Conservation (phyloP, 2,329 filamentous ascomycete genomes). For the Aspergillus awamori region DNA sequence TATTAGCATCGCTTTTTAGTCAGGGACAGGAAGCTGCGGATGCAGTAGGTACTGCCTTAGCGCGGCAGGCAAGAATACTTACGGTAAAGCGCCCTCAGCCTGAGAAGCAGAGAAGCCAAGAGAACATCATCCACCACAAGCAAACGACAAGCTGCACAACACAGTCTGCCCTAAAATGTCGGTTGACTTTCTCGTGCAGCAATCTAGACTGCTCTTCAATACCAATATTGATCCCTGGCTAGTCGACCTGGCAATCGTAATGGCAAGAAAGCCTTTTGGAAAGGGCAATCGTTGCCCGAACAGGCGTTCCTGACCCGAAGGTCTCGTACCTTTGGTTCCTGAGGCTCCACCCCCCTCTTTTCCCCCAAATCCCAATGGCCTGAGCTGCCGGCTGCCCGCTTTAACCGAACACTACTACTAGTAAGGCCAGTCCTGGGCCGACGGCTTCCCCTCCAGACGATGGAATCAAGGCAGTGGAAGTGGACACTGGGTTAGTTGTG, state of each 20-base stretch:
- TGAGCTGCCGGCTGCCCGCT: conserved; percentile 17
- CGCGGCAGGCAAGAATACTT: not conserved
- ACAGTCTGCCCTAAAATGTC: not conserved
- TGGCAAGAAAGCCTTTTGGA: not conserved
- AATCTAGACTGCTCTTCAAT: conserved; percentile 2
- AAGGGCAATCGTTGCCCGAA: conserved; percentile 20
- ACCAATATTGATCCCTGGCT: conserved; percentile 5
- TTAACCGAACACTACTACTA: conserved; percentile 12
- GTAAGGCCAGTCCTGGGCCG: not conserved
- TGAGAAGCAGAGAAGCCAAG: conserved; percentile 1
- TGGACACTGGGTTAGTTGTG: not conserved
- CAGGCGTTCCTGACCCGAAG: conserved; percentile 20
- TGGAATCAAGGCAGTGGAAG: not conserved
- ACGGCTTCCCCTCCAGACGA: not conserved
- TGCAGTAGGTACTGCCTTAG: conserved; percentile 6
- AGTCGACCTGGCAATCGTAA: conserved; percentile 1
- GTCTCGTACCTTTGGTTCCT: conserved; percentile 16
- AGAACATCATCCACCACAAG: not conserved
- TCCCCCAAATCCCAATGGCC: conserved; percentile 12
- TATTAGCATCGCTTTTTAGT: conserved; percentile 9
- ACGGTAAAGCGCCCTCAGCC: not conserved
- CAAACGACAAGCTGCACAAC: not conserved
- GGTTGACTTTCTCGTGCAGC: not conserved
- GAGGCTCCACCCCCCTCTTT: conserved; percentile 12
- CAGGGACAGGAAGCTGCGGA: conserved; percentile 11